Base-by-base conservation (phyloP, 805 yeast species). In the Starmerella stigmatis region DNA sequence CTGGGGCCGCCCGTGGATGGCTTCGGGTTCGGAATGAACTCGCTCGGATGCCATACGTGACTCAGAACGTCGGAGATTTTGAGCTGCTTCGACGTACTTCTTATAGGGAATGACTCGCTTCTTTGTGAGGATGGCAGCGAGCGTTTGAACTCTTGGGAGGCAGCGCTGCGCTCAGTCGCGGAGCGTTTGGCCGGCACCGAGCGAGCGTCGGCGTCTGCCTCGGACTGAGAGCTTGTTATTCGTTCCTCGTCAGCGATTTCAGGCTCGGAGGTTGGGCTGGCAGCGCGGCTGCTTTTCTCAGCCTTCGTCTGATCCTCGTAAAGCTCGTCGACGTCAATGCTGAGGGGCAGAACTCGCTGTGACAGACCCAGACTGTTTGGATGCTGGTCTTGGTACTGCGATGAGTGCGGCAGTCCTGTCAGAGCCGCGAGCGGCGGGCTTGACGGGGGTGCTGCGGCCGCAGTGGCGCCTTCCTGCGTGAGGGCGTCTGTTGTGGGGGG, bases 21-120 rank as follows among this genome's bases (percentile, higher is more conserved):
- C 11, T 22, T 15, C 2, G 44, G 43, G 21, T 49, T 46, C n/a
- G 39, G 20, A 27, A 34, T 41, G 36, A 49, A 49, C 29, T 49
- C 52, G 17, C 27, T 41, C 3, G 52, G 52, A 25, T 49, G 52
- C 52, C 52, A 49, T 8, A 30, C 37, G 9, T 30, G 30, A 10
- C n/a, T n/a, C 28, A 34, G 16, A 5, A 45, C 23, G 9, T 34
- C 35, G 15, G 22, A 23, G 11, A 38, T 7, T 20, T 8, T 9
- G 17, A 10, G 27, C 27, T 13, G 5, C 17, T n/a, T 21, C 1
- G 13, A 4, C 11, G 13, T 15, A 13, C 13, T 21, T 11, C 1
- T 7, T 11, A 6, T 4, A 4, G 37, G 27, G 12, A 17, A 5
- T 3, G 37, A 22, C 6, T 21, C 37, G 27, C 23, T 33, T 12